Evolutionary conservation across 768 basidiomycete genomes (phyloP).

Genomic region (Trametopsis cervina): DNA sequence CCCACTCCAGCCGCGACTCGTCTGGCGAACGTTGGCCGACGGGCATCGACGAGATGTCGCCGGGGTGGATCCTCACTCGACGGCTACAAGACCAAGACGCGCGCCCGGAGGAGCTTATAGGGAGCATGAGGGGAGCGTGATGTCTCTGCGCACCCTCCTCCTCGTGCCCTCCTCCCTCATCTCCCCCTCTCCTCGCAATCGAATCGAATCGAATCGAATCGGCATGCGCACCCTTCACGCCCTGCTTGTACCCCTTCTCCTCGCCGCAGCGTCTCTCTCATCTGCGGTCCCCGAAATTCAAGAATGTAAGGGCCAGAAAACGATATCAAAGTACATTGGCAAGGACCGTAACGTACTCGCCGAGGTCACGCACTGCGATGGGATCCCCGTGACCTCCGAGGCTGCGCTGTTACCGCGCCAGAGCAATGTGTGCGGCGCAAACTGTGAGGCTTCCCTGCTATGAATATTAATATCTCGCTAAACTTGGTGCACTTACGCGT

Average conservation of each 20-base stretch:
- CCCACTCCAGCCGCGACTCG: too few relatives aligned
- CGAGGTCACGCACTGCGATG: constrained; percentile 27
- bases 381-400: constrained; percentile 2
- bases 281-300: neutral
- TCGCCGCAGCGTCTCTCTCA: neutral
- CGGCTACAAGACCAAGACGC: too few relatives aligned
- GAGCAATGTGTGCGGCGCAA: constrained; percentile 35
- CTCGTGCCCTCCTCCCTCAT: neutral
- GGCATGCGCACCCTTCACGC: neutral
- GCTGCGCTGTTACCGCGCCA: constrained; percentile 19
- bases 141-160: constrained; percentile 26
- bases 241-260: neutral
- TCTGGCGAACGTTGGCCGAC: too few relatives aligned
- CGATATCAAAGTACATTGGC: constrained; percentile 28
- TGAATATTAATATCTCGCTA: too few relatives aligned
- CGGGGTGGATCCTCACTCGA: too few relatives aligned
- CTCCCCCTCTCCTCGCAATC: neutral
- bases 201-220: too few relatives aligned
- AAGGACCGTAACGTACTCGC: constrained; percentile 36
- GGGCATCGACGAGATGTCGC: too few relatives aligned
- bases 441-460: constrained; percentile 28
- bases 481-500: neutral
- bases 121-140: neutral
- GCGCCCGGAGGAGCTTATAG: neutral
- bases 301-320: neutral